These are phyloP conservation scores for Schoenoplectus triqueter DNA, from an alignment of 202 grass and related monocot genomes.

Conservation along the genomic window DNA sequence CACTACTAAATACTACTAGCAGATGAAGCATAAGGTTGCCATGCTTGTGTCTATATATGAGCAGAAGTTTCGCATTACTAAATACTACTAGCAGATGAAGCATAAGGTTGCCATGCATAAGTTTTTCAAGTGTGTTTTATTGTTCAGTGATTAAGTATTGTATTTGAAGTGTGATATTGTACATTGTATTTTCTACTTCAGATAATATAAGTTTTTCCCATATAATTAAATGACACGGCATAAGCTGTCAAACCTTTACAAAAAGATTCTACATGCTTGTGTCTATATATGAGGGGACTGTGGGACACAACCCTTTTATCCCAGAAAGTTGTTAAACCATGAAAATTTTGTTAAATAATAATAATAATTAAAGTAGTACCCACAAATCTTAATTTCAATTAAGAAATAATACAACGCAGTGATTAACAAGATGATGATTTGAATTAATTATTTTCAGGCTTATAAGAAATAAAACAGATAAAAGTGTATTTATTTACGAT, in stretches of 20 bases:
- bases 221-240: neutral
- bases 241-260: neutral
- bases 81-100: neutral
- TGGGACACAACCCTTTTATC: too few relatives aligned
- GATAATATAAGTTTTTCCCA: neutral
- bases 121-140: neutral
- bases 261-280: neutral
- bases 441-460: too few relatives aligned
- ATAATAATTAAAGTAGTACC: too few relatives aligned
- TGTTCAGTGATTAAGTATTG: neutral
- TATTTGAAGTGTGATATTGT: neutral
- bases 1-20: slow-evolving; percentile 7
- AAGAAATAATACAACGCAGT: too few relatives aligned
- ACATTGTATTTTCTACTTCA: neutral
- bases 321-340: too few relatives aligned
- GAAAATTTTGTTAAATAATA: too few relatives aligned
- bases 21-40: neutral
- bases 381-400: too few relatives aligned
- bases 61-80: neutral
- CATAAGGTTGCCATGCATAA: neutral
- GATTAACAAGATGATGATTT: too few relatives aligned
- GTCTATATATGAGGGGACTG: too few relatives aligned
- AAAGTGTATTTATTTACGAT: too few relatives aligned
- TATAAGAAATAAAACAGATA: too few relatives aligned
- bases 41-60: neutral